Evolutionary conservation across 257 asterid genomes (phyloP).

Genomic region (Thymus quinquecostatus): DNA sequence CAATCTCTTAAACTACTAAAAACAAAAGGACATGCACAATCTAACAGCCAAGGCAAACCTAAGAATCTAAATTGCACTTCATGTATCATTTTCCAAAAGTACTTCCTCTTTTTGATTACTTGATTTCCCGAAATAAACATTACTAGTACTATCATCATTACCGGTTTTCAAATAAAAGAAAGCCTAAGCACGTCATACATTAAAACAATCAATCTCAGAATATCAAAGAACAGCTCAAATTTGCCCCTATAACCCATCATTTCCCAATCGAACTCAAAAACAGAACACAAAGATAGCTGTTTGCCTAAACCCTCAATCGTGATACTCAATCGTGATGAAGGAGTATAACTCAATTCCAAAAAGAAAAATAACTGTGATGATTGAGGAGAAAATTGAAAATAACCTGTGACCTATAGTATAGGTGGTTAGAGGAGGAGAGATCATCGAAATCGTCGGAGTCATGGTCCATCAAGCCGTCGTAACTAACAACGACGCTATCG

Average conservation of each 20-base stretch:
- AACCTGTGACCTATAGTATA: conserved; percentile 70
- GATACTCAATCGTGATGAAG: conserved; percentile 16
- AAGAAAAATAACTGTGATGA: background rate
- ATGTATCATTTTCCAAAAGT: background rate
- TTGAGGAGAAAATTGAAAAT: conserved; percentile 15
- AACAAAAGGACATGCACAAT: conserved; percentile 5
- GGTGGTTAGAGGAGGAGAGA: conserved; percentile 38
- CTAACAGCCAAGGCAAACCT: conserved; percentile 24
- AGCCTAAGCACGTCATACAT: background rate
- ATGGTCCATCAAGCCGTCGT: conserved; percentile 70
- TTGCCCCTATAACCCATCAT: conserved; percentile 25
- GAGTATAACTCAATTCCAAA: background rate
- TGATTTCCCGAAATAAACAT: background rate
- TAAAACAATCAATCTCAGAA: conserved; percentile 16
- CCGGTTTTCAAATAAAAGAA: conserved; percentile 3
- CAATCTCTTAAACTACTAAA: background rate
- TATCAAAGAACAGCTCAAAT: conserved; percentile 19
- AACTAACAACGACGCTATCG: conserved; percentile 65
- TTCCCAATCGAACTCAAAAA: conserved; percentile 27
- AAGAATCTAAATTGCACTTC: background rate
- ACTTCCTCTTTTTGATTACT: background rate
- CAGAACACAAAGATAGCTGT: conserved; percentile 7
- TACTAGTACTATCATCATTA: conserved; percentile 4
- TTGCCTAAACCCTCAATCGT: conserved; percentile 13
- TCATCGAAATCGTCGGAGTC: conserved; percentile 85